Base-by-base conservation (phyloP, 2,329 filamentous ascomycete species). In the Claviceps arundinis region DNA sequence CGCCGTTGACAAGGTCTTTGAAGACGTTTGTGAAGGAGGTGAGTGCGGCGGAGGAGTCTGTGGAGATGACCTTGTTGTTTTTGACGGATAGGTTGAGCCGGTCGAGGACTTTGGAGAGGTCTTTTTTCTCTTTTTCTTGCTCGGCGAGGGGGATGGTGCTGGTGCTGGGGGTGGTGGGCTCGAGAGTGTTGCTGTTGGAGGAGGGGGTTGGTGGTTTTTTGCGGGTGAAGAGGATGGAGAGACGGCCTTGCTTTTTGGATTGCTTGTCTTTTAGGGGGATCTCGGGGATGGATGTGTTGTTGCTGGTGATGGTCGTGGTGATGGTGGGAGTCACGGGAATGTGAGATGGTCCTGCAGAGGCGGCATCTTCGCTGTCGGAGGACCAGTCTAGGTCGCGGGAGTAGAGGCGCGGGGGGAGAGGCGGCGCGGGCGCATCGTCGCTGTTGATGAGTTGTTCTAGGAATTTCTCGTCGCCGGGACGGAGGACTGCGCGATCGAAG, bases 1-100 rank as follows among this genome's bases (percentile, higher is more conserved):
- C 93, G 56, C 93, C 93, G 64, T 89, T 90, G 61, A 93, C 80
- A 16, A 96, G 78, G 65, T 98, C 93, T 64, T 91, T 93, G 63
- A 98, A 85, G 37, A 96, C 84, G 52, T 89, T 75, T 1, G 89
- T 94, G 74, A 98, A 98, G 56, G 84, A 81, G 51, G 82, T 79
- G 50, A 95, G 79, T 34, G 95, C 77, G 56, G 88, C 84, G 55
- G 89, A 82, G 0, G 88, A 91, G 60, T 95, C 89, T 54, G 81
- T 78, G n/a, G 84, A 84, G 66, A 96, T 87, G 55, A 87, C 87
- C 53, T 83, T 84, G 70, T 94, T 93, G 72, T 95, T 90, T 58
- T 85, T 79, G 5, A 87, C 86, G 5, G 85, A 80, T 37, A 95
- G 80, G 63, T 94, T 90, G 55, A 98, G 77, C 45, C 87, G 80